Evolutionary conservation across 768 basidiomycete species (phyloP), one percentile per base, ranked within the genome.

Genomic region (Glaciozyma antarctica): DNA sequence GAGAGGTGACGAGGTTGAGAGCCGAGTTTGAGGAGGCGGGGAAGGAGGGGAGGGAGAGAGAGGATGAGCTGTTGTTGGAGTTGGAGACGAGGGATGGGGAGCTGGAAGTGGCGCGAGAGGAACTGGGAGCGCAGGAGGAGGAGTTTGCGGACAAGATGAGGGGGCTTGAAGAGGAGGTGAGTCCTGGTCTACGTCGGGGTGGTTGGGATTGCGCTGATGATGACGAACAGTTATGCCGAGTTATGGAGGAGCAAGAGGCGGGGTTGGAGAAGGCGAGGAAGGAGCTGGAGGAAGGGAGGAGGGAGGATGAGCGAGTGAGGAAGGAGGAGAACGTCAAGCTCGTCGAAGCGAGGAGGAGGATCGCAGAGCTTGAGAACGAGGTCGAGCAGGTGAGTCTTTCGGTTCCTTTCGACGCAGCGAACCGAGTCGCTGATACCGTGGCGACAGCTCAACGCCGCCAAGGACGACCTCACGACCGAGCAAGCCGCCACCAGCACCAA

Each of bases 211-310:
- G 7, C 7, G 12, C 38, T 41, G 38, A 41, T 15, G 38, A 41
- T 41, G 38, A 12, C 34, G 38, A 6, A 12, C 38, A 41, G 38
- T 63, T 74, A 47, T 68, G 66, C 64, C 63, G 61, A 22, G 68
- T 73, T 26, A 68, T 71, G 62, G 72, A 73, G 49, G 68, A 71
- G 58, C 71, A 72, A 62, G 73, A 72, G 62, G 62, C 34, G 7
- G 66, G 64, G 43, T 58, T 74, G 44, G 65, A 66, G 43, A 52
- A 62, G 4, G 68, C 65, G 16, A 60, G 59, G 12, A 48, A 63
- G 41, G 28, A n/a, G 38, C 30, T 43, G 49, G n/a, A 32, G 55
- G n/a, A 41, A 15, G 22, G 21, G 13, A 28, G 17, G 15, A n/a
- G 21, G 38, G 58, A 62, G 12, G 26, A 26, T 45, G 44, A 34